These are phyloP conservation scores for Trichophyton schoenleinii DNA, from an alignment of 2,329 filamentous ascomycete species.

Conservation along the genomic window DNA sequence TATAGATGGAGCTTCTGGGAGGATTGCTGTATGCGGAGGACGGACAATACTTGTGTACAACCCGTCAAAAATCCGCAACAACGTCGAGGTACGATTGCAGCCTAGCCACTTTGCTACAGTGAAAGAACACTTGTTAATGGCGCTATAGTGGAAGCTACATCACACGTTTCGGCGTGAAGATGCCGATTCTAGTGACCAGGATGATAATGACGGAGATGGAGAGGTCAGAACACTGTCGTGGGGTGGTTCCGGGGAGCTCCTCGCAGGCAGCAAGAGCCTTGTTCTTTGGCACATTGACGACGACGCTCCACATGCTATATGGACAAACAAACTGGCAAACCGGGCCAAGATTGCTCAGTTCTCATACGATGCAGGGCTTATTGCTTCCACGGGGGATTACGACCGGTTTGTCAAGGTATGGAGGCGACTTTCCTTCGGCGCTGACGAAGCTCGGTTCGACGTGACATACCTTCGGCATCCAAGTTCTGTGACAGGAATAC, in stretches of 20 bases:
- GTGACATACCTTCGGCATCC: conserved; percentile 84
- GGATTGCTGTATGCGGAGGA: conserved; percentile 64
- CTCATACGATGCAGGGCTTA: conserved; percentile 75
- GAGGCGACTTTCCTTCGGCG: conserved; percentile 73
- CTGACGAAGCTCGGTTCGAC: conserved; percentile 75
- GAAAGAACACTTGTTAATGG: conserved; percentile 10
- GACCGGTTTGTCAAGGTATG: conserved; percentile 87
- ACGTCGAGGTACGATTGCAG: conserved; percentile 51
- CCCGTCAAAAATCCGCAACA: conserved; percentile 57
- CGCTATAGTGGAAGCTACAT: conserved; percentile 1
- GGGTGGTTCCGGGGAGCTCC: conserved; percentile 73
- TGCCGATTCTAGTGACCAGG: conserved; percentile 45
- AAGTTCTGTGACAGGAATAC: conserved; percentile 61
- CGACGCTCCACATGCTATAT: conserved; percentile 41
- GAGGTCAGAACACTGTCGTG: conserved; percentile 59
- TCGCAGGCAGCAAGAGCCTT: conserved; percentile 60
- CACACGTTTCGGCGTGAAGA: background rate
- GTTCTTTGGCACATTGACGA: conserved; percentile 52
- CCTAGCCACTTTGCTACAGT: background rate
- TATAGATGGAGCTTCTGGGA: conserved; percentile 70
- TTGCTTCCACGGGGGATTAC: conserved; percentile 65
- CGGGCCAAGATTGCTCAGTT: conserved; percentile 61
- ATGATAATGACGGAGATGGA: conserved; percentile 46
- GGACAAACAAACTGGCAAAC: conserved; percentile 63
- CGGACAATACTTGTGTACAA: conserved; percentile 62